A percentile compares a stretch with the other conserved stretches of the same genome.
Conservation (phyloP, 768 basidiomycete species). For the Gloeopeniophorella convolvens region DNA sequence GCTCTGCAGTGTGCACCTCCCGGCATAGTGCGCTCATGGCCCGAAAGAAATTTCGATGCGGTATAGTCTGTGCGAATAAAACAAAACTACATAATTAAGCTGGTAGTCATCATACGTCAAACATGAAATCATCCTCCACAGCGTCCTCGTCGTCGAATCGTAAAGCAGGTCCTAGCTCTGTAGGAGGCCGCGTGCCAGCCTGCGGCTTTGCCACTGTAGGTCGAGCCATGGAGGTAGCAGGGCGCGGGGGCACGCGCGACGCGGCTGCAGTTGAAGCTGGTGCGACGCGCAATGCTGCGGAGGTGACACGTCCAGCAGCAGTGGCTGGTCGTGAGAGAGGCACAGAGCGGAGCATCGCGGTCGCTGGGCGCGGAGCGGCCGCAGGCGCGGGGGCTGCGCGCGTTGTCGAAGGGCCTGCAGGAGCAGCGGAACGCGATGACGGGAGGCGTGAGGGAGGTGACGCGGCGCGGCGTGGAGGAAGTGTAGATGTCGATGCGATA, state of each 20-base stretch:
- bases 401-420: not conserved
- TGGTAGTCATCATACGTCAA: constrained; percentile 6
- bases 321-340: not conserved
- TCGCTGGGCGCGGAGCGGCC: not conserved
- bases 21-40: too few relatives aligned
- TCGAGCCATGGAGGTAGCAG: constrained; percentile 10
- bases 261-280: not conserved
- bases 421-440: too few relatives aligned
- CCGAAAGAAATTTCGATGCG: too few relatives aligned
- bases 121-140: constrained; percentile 6
- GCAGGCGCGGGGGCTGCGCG: not conserved
- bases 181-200: not conserved
- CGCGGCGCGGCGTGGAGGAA: too few relatives aligned
- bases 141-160: not conserved
- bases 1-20: too few relatives aligned
- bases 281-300: not conserved
- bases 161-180: not conserved
- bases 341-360: not conserved
- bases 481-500: too few relatives aligned
- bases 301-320: not conserved
- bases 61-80: too few relatives aligned
- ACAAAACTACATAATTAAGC: not conserved
- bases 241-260: not conserved
- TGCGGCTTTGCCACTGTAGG: not conserved
- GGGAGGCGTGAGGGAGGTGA: too few relatives aligned